These are phyloP conservation scores for Colletotrichum acutatum DNA, from an alignment of 2,329 filamentous ascomycete genomes.

Conservation along the genomic window DNA sequence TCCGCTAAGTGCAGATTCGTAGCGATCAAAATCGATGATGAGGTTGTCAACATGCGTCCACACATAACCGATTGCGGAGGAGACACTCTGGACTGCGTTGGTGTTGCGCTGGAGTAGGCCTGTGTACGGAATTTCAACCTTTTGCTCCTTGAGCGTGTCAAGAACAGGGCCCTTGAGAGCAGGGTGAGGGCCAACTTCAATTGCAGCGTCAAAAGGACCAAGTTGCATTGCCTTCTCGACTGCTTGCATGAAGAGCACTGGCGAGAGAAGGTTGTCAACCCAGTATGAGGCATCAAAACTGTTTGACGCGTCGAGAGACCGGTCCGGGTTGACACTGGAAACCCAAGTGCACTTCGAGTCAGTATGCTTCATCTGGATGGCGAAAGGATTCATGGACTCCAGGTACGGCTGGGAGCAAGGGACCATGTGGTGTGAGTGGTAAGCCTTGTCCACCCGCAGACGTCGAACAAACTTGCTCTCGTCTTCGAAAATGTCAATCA, in stretches of 20 bases:
- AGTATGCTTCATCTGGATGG: not conserved
- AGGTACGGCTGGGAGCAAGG: not conserved
- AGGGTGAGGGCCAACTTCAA: conserved; percentile 50
- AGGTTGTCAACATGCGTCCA: conserved; percentile 6
- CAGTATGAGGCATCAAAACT: conserved; percentile 39
- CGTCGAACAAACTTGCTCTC: conserved; percentile 36
- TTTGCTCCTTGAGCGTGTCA: not conserved
- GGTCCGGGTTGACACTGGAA: not conserved
- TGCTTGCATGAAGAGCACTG: conserved; percentile 42
- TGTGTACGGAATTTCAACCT: not conserved
- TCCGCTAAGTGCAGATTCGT: not conserved
- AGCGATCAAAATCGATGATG: not conserved
- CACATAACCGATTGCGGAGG: not conserved
- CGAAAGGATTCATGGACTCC: not conserved
- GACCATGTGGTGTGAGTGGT: conserved; percentile 46
- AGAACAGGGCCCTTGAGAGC: conserved; percentile 51
- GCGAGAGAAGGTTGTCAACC: conserved; percentile 42
- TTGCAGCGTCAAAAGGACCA: conserved; percentile 22
- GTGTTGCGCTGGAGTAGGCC: not conserved
- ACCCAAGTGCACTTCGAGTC: not conserved
- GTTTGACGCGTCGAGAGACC: not conserved
- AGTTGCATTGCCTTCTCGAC: conserved; percentile 7
- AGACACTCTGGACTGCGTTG: not conserved
- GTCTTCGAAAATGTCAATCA: conserved; percentile 37
- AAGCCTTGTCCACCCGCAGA: conserved; percentile 43